A percentile compares a stretch with the other conserved stretches of the same genome.
Evolutionary conservation across 495 filamentous ascomycete genomes (phyloP).

Genomic region (Tuber calosporum): DNA sequence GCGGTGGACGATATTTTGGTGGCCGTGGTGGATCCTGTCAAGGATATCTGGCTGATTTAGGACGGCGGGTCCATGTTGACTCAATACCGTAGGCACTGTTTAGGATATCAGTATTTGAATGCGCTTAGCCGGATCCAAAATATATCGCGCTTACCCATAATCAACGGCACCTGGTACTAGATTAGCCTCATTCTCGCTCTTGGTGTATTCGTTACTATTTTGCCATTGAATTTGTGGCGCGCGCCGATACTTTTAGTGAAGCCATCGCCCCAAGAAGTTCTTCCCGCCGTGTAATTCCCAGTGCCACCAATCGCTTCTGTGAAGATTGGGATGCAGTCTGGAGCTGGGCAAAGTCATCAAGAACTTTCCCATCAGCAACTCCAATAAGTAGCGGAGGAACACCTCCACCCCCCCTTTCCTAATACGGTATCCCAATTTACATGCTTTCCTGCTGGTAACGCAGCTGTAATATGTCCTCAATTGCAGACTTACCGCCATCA

Average conservation of each 20-base stretch:
- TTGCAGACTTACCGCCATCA: slow-evolving; percentile 47
- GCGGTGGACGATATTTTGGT: slow-evolving; percentile 16
- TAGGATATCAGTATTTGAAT: slow-evolving; percentile 9
- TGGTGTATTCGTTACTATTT: slow-evolving; percentile 9
- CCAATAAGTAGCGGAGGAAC: slow-evolving; percentile 39
- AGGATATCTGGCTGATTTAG: slow-evolving; percentile 16
- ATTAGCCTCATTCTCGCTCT: slow-evolving; percentile 20
- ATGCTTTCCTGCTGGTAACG: slow-evolving; percentile 44
- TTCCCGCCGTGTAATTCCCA: slow-evolving; percentile 16
- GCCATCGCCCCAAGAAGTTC: slow-evolving; percentile 18
- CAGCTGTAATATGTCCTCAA: slow-evolving; percentile 45
- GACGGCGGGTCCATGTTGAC: slow-evolving; percentile 13
- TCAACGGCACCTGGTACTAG: slow-evolving; percentile 15
- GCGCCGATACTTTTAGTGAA: slow-evolving; percentile 23
- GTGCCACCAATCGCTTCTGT: slow-evolving; percentile 18
- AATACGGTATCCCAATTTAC: slow-evolving; percentile 48
- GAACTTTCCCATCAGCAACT: slow-evolving; percentile 35
- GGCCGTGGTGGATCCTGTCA: slow-evolving; percentile 5
- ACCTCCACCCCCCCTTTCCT: slow-evolving; percentile 41
- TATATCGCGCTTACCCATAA: slow-evolving; percentile 7
- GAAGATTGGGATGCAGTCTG: slow-evolving; percentile 18
- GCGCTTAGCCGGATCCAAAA: background rate
- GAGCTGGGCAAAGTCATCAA: slow-evolving; percentile 14
- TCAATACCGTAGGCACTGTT: slow-evolving; percentile 22
- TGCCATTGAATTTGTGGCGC: slow-evolving; percentile 3